These are phyloP conservation scores for Takakia lepidozioides DNA, from an alignment of 225 moss, liverwort and hornwort genomes.

Conservation along the genomic window DNA sequence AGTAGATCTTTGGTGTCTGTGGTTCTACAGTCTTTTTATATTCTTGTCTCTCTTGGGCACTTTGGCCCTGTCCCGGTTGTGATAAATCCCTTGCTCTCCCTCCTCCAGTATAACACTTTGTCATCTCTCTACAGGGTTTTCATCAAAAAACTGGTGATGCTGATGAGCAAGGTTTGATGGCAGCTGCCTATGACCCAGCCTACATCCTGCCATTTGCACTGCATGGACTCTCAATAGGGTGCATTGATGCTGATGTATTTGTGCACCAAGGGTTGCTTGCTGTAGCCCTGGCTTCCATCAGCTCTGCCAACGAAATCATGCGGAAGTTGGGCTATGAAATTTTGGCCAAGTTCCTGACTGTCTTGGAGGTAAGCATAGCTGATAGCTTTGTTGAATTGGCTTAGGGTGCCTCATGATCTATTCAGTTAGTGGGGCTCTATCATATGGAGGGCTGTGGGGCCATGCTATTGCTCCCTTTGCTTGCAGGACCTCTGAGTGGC, in stretches of 20 bases:
- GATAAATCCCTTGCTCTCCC: too few species aligned
- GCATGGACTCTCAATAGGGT: conserved; percentile 70
- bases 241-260: conserved; percentile 75
- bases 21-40: too few species aligned
- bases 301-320: conserved; percentile 71
- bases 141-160: conserved; percentile 17
- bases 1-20: too few species aligned
- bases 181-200: conserved; percentile 88
- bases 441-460: too few species aligned
- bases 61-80: too few species aligned
- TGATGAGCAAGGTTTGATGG: conserved; percentile 35
- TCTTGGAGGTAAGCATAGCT: conserved; percentile 85
- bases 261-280: conserved; percentile 80
- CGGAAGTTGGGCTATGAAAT: conserved; percentile 80
- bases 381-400: too few species aligned
- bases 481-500: too few species aligned
- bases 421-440: too few species aligned
- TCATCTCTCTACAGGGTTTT: conserved; percentile 10
- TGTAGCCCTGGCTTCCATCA: conserved; percentile 66
- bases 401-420: too few species aligned
- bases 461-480: too few species aligned
- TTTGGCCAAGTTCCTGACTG: conserved; percentile 61
- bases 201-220: conserved; percentile 71
- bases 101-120: too few species aligned
- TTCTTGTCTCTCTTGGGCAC: too few species aligned